phyloP scores from a whole-genome alignment of 2,329 filamentous ascomycete genomes.

The Trichoderma sp. region DNA sequence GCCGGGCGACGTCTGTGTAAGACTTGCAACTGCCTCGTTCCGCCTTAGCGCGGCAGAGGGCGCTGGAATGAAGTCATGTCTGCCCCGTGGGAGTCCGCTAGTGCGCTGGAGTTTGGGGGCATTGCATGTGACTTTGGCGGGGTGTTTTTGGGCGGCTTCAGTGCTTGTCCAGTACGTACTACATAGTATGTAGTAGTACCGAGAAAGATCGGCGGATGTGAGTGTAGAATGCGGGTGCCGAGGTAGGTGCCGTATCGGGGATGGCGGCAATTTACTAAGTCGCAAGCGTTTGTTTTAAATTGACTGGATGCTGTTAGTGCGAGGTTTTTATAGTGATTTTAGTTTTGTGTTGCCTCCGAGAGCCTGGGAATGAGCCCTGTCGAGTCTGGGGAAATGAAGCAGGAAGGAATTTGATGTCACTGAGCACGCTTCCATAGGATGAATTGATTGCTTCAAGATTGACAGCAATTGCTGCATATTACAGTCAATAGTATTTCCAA shows the following conservation, averaged over 20 bases:
- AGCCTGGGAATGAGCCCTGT: background rate
- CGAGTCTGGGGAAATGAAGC: background rate
- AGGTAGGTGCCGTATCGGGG: background rate
- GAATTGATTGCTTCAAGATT: background rate
- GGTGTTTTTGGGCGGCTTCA: background rate
- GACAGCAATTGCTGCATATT: no score
- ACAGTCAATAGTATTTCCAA: no score
- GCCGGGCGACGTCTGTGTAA: background rate
- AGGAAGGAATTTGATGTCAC: background rate
- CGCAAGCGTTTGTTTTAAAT: background rate
- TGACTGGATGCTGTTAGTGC: background rate
- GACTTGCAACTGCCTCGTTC: constrained; percentile 7
- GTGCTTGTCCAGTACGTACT: no score
- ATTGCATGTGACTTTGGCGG: constrained; percentile 29
- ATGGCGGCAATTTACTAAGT: background rate
- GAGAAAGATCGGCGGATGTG: background rate
- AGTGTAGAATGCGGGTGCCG: background rate
- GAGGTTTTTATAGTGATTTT: background rate
- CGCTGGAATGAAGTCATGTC: constrained; percentile 27
- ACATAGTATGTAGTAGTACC: no score
- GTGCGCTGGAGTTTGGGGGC: constrained; percentile 14
- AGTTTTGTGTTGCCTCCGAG: background rate
- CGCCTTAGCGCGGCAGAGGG: constrained; percentile 12
- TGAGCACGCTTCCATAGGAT: background rate
- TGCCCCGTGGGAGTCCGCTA: constrained; percentile 1